These are phyloP conservation scores for Fusarium robinianum DNA, from an alignment of 2,329 filamentous ascomycete genomes.

Conservation along the genomic window DNA sequence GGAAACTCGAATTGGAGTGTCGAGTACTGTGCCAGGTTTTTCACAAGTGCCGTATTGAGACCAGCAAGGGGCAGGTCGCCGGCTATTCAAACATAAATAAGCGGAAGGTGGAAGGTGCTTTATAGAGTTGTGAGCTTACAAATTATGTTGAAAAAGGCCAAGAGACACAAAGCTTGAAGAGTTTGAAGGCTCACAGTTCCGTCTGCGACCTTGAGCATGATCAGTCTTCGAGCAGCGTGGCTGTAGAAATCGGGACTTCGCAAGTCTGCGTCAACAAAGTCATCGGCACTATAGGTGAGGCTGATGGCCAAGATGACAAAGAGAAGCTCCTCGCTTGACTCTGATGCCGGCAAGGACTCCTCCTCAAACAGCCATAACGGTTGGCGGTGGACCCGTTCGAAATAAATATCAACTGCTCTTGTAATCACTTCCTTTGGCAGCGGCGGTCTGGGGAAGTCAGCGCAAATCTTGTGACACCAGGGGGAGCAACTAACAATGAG, in stretches of 20 bases:
- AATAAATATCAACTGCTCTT: conserved; percentile 16
- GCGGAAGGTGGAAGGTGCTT: too few species aligned
- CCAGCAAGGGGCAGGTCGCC: conserved; percentile 14
- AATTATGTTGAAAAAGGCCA: conserved; percentile 16
- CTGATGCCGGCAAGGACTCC: not conserved
- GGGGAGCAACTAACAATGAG: not conserved
- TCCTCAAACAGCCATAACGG: conserved; percentile 19
- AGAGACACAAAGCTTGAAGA: conserved; percentile 8
- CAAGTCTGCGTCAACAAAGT: not conserved
- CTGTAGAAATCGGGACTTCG: conserved; percentile 5
- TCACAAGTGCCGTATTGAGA: conserved; percentile 15
- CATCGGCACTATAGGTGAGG: not conserved
- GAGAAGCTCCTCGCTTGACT: conserved; percentile 4
- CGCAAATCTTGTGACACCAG: too few species aligned
- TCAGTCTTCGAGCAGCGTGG: not conserved
- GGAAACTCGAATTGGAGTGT: fast-evolving
- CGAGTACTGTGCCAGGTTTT: conserved; percentile 8
- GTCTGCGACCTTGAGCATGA: conserved; percentile 18
- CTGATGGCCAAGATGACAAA: conserved; percentile 11
- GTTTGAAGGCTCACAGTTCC: conserved; percentile 5
- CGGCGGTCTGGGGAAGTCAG: not conserved
- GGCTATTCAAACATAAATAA: conserved; percentile 1
- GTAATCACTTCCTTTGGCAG: not conserved
- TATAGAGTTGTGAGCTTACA: not conserved
- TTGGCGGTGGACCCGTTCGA: conserved; percentile 18